Percentiles rank a stretch among this genome's conserved stretches.
Evolutionary conservation across 2,329 filamentous ascomycete genomes (phyloP).

Genomic region (Trichophyton schoenleinii): DNA sequence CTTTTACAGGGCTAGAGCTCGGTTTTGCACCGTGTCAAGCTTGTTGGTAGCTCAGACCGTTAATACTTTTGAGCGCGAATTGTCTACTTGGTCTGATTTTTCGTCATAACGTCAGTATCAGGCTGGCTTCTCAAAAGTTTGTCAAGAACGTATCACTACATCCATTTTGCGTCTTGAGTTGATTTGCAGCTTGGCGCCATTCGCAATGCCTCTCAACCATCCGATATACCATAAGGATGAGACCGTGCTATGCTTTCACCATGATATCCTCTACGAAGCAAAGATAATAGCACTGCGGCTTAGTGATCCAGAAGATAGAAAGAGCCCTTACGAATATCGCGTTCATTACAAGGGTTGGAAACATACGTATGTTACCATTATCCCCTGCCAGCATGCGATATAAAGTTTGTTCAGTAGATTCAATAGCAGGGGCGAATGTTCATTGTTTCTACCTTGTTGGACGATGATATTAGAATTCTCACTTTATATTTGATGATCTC

Average conservation of each 20-base stretch:
- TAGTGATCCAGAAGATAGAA: constrained; percentile 52
- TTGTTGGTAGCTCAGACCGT: not conserved
- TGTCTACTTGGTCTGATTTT: not conserved
- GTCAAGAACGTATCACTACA: not conserved
- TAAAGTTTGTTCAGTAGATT: not conserved
- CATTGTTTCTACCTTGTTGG: not conserved
- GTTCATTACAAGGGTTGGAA: constrained; percentile 99
- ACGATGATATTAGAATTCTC: too few relatives aligned
- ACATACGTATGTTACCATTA: constrained; percentile 57
- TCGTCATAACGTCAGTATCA: not conserved
- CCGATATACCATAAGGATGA: constrained; percentile 60
- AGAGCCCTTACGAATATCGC: constrained; percentile 69
- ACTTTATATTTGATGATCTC: not conserved
- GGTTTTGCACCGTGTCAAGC: not conserved
- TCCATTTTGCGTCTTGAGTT: not conserved
- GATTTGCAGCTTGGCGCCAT: not conserved
- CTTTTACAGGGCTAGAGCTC: not conserved
- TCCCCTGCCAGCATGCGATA: not conserved
- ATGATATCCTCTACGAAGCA: constrained; percentile 93
- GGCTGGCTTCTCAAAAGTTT: not conserved
- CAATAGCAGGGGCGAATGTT: not conserved
- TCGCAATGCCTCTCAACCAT: constrained; percentile 36
- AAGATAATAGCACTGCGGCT: constrained; percentile 73
- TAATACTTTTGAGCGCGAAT: not conserved
- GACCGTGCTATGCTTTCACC: constrained; percentile 91